Evolutionary conservation across 805 yeast genomes (phyloP), one percentile per base, ranked within the genome.

Genomic region (Torulaspora delbrueckii): DNA sequence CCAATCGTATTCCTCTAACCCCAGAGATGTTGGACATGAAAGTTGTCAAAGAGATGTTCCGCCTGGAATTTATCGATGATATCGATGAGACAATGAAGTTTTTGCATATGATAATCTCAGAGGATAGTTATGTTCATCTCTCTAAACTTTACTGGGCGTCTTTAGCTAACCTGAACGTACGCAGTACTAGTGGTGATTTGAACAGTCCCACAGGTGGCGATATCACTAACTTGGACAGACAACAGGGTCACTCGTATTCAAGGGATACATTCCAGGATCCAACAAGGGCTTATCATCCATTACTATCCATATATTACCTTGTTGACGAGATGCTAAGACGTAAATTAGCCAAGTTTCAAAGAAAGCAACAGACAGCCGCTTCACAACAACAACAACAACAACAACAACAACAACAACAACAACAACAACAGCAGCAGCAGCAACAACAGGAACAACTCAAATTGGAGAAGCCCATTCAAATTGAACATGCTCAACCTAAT

Each of bases 241-340:
- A 32, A 26, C 39, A 42, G n/a, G 43, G 36, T 14, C 43, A 41
- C 7, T 35, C 40, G 1, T 26, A 18, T 16, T 24, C 46, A 5
- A 34, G 30, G n/a, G 35, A 28, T n/a, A 16, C 52, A 3, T 56
- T 59, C 24, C 58, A 79, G 1, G 93, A 88, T 65, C 97, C 98
- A 12, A 86, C 96, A 0, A 73, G 77, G 43, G 91, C 90, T 1
- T 90, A 77, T 64, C 95, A 90, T 66, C 98, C 99, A 0, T 72
- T 90, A 52, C 69, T 91, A 9, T 87, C 96, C 5, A 83, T 91
- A 31, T 93, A 93, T 63, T 84, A 79, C 59, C 73, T 93, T 52
- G 96, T 89, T 13, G 82, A 79, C 43, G 99, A 93, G 67, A 86
- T 87, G 84, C 62, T 75, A 51, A 80, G 77, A 58, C 76, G 96